Percentiles rank a stretch among this genome's conserved stretches.
These are phyloP conservation scores for Pyrus pyrifolia DNA, from an alignment of 306 rosid species.

Conservation along the genomic window DNA sequence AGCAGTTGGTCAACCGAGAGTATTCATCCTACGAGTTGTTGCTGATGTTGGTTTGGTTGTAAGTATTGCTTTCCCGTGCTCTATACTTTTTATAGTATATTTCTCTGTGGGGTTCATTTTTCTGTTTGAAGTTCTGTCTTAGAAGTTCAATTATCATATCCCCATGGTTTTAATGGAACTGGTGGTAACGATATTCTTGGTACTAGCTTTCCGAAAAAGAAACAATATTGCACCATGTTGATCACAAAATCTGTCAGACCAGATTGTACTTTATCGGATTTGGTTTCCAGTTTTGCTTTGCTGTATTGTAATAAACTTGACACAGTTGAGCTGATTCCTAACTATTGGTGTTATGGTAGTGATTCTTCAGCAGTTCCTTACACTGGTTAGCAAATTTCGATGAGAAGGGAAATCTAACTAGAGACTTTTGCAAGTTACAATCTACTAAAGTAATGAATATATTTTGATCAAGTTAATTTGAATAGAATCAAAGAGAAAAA, in stretches of 20 bases:
- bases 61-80: conserved; percentile 19
- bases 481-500: not conserved
- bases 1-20: conserved; percentile 81
- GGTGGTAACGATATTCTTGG: not conserved
- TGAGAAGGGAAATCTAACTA: not conserved
- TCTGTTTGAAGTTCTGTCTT: not conserved
- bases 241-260: not conserved
- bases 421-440: not conserved
- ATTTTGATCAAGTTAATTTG: not conserved
- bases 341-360: not conserved
- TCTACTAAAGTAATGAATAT: not conserved
- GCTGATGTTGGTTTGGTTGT: conserved; percentile 88
- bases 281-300: not conserved
- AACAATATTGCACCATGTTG: not conserved
- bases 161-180: not conserved
- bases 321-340: not conserved
- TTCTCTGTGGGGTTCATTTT: not conserved
- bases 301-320: not conserved
- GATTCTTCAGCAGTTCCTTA: not conserved
- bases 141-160: not conserved
- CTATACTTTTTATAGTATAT: not conserved
- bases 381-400: not conserved
- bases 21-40: conserved; percentile 87
- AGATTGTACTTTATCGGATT: not conserved
- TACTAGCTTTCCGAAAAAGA: not conserved